Base-by-base conservation (phyloP, 345 rosid genomes). In the Salix brachista region DNA sequence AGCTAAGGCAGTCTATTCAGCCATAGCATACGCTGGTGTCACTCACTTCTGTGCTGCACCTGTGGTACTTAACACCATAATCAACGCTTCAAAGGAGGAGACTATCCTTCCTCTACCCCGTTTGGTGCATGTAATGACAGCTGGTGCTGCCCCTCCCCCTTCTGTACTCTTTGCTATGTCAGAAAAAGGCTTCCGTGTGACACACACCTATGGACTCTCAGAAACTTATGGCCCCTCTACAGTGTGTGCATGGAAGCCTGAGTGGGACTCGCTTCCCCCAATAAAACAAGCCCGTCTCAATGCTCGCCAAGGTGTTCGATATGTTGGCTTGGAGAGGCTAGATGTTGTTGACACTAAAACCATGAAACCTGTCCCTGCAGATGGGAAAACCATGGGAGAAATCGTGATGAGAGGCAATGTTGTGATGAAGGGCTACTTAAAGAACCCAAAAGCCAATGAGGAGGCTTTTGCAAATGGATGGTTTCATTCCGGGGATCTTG, bases 21-120 rank as follows among this genome's bases (percentile, higher is more conserved):
- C 90, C 72, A 96, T 93, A 77, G 91, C 88, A 67, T 86, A 90
- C 75, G 76, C 88, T 54, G 87, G 90, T 1, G 97, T 92, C 70
- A 92, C 88, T 12, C 93, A 94, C 86, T 94, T 94, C 79, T 90
- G 95, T 36, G 97, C 92, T n/a, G 99, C 98, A 2, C 99, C 98
- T 13, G 92, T 92, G 58, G 97, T 96, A 36, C 97, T 94, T 70
- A 94, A 90, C 87, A 60, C 90, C 70, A 88, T 96, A 65, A 88
- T 90, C 62, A 94, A 94, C 77, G 97, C 97, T 19, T 77, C 92
- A 4, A 78, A 86, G 46, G 89, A 91, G 73, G 97, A 94, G 52
- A 83, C 95, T 2, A 85, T 90, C 86, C 91, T 93, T 39, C 97
- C 97, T 30, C 92, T 94, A 42, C 99, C 97, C 37, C 95, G 87